A percentile compares a stretch with the other conserved stretches of the same genome.
Conservation (phyloP, 2,329 filamentous ascomycete species). For the Nothomitra cinnamomea region DNA sequence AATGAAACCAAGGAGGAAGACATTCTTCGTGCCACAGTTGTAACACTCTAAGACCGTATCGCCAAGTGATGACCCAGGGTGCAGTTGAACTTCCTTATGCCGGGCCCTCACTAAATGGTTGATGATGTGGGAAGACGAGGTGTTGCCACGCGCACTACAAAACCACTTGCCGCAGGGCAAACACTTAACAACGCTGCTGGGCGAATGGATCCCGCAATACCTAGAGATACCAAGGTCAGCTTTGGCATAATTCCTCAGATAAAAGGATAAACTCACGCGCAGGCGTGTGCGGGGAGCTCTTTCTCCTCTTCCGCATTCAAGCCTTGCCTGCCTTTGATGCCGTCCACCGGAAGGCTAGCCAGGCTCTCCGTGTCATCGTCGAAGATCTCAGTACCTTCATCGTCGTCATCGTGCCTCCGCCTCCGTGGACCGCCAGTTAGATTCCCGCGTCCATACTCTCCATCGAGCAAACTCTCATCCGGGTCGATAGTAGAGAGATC, state of each 20-base stretch:
- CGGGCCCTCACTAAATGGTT: constrained; percentile 94
- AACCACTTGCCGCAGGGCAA: constrained; percentile 96
- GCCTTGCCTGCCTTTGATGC: constrained; percentile 41
- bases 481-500: constrained; percentile 58
- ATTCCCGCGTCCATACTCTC: constrained; percentile 37
- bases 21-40: constrained; percentile 98
- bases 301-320: constrained; percentile 59
- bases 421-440: constrained; percentile 41
- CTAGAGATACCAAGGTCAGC: constrained; percentile 26
- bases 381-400: constrained; percentile 69
- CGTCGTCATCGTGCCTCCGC: constrained; percentile 70
- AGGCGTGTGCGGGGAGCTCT: constrained; percentile 84
- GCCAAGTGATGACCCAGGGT: constrained; percentile 79
- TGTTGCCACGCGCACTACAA: constrained; percentile 91
- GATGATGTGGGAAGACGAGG: constrained; percentile 92
- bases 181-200: constrained; percentile 90
- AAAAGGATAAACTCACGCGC: constrained; percentile 51
- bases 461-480: constrained; percentile 68
- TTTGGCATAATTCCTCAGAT: constrained; percentile 6
- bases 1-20: constrained; percentile 93
- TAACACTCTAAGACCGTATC: constrained; percentile 97
- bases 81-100: constrained; percentile 96
- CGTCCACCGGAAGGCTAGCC: constrained; percentile 66
- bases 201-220: constrained; percentile 94
- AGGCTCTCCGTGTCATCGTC: constrained; percentile 66